Evolutionary conservation across 176 grass and related monocot genomes (phyloP).

Genomic region (Carex littledalei): DNA sequence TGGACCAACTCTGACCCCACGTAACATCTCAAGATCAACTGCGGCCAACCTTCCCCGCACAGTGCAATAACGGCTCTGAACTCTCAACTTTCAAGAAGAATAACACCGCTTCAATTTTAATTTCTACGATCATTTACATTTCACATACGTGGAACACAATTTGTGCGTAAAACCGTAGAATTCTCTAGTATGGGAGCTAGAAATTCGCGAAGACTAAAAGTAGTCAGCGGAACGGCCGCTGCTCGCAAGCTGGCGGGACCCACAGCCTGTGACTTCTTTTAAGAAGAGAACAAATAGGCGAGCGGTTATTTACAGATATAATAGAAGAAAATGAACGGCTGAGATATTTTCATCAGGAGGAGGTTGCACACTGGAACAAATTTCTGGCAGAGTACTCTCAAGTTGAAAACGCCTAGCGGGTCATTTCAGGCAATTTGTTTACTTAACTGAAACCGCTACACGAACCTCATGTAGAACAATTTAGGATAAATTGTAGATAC

Average conservation of each 20-base stretch:
- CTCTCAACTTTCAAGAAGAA: neutral
- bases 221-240: constrained; percentile 5
- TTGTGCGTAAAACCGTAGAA: neutral
- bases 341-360: neutral
- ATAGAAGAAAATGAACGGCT: neutral
- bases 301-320: neutral
- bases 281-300: neutral
- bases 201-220: neutral
- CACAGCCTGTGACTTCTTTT: neutral
- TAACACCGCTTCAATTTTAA: neutral
- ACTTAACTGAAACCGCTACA: neutral
- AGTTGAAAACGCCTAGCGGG: neutral
- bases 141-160: neutral
- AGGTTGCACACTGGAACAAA: neutral
- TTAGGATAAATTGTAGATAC: neutral
- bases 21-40: neutral
- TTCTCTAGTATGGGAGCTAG: too few relatives aligned
- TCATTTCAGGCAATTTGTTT: neutral
- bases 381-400: neutral
- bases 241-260: neutral
- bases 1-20: constrained; percentile 23
- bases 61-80: neutral
- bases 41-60: neutral
- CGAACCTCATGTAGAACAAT: neutral
- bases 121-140: neutral